Base-by-base conservation (phyloP, 2,329 filamentous ascomycete genomes). In the Microascus cirrosus region DNA sequence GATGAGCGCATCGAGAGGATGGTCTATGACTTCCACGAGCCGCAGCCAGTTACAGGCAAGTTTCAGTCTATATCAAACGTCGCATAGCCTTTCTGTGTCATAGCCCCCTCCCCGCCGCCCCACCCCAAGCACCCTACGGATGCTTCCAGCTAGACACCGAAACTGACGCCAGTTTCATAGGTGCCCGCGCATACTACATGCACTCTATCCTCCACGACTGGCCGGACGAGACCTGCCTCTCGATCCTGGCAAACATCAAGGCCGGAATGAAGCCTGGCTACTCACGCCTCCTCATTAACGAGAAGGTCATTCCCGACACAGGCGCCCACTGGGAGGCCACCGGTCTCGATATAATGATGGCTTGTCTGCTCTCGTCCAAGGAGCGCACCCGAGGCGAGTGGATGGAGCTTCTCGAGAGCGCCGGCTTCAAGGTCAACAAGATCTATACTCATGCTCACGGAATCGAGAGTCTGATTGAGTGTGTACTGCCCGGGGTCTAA, bases 121-220 rank as follows among this genome's bases (percentile, higher is more conserved):
- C n/a, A n/a, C n/a, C n/a, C n/a, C n/a, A n/a, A n/a, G n/a, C n/a
- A n/a, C n/a, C n/a, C n/a, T n/a, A n/a, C n/a, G n/a, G n/a, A n/a
- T n/a, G n/a, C n/a, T n/a, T n/a, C n/a, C n/a, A n/a, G n/a, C n/a
- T n/a, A n/a, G n/a, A n/a, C n/a, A n/a, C n/a, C n/a, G n/a, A n/a
- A n/a, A n/a, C n/a, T n/a, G n/a, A n/a, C n/a, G n/a, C n/a, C n/a
- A n/a, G n/a, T n/a, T n/a, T n/a, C n/a, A 69, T 67, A 60, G 66
- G 67, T n/a, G 69, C 69, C 24, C 66, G 65, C 54, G 68, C 66
- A 4, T 71, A 70, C 59, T 70, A 69, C 54, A 67, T 70, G 66
- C 66, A 66, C 45, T 67, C 67, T 64, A 69, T 70, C 52, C 61
- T 71, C 2, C 69, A 70, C 59, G 67, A 70, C 59, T 70, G 68